A percentile compares a stretch with the other conserved stretches of the same genome.
Conservation (phyloP, 352 stramenopile species). For the Phytophthora pluvialis region DNA sequence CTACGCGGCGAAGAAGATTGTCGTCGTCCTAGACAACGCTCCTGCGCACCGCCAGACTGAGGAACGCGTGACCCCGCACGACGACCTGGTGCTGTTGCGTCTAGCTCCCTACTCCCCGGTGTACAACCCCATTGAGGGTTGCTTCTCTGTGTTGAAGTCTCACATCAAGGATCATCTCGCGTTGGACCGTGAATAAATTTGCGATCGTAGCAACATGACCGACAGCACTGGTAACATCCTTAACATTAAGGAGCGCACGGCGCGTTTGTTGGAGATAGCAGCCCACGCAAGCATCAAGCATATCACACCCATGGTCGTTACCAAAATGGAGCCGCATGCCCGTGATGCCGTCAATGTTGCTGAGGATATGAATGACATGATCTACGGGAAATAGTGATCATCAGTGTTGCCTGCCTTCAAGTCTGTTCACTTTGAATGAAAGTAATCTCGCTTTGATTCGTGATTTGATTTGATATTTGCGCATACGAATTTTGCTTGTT, state of each 20-base stretch:
- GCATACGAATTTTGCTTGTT: background rate
- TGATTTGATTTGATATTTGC: background rate
- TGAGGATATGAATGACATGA: background rate
- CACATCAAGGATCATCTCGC: background rate
- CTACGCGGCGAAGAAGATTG: conserved; percentile 3
- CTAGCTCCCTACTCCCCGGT: background rate
- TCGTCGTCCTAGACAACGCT: conserved; percentile 1
- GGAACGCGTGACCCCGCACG: background rate
- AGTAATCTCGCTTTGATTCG: no score
- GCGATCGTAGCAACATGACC: background rate
- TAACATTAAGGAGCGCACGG: background rate
- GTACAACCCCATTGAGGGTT: background rate
- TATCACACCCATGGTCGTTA: background rate
- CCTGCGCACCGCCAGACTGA: conserved; percentile 2
- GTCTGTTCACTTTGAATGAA: background rate
- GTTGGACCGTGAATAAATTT: background rate
- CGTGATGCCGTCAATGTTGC: background rate
- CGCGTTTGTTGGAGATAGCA: background rate
- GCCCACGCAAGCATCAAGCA: background rate
- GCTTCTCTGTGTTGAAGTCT: background rate
- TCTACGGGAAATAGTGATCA: background rate
- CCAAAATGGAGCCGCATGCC: background rate
- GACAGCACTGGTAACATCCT: no score
- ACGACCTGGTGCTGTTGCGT: background rate
- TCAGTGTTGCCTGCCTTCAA: background rate